A percentile compares a stretch with the other conserved stretches of the same genome.
Conservation (phyloP, 768 basidiomycete species). For the Rhodotorula graminis region DNA sequence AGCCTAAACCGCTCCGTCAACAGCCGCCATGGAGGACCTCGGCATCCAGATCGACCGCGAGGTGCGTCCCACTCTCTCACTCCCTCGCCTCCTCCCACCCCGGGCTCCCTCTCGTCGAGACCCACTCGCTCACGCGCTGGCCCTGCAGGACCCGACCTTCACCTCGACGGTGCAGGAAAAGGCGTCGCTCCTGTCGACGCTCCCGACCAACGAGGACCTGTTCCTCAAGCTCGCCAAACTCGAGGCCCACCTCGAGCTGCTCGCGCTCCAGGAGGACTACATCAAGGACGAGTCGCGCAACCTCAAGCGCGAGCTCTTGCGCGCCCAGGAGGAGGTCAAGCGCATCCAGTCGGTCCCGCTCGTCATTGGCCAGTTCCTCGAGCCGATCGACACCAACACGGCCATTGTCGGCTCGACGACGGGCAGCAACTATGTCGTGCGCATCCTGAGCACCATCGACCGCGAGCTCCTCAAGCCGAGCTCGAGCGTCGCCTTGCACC, state of each 20-base stretch:
- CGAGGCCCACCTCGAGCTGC: conserved; percentile 86
- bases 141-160: conserved; percentile 38
- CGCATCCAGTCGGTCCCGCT: conserved; percentile 97
- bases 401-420: conserved; percentile 97
- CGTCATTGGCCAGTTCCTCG: conserved; percentile 98
- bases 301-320: conserved; percentile 92
- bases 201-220: conserved; percentile 62
- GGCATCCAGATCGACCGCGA: conserved; percentile 38
- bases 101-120: too few relatives aligned
- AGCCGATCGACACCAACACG: conserved; percentile 95
- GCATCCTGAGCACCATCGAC: conserved; percentile 93
- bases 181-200: conserved; percentile 21
- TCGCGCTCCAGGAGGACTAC: conserved; percentile 74
- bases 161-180: conserved; percentile 25
- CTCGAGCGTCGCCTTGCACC: conserved; percentile 86
- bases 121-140: not conserved
- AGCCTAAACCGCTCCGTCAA: not conserved
- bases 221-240: conserved; percentile 98
- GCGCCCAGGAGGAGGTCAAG: conserved; percentile 98
- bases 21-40: conserved; percentile 25
- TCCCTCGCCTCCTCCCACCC: not conserved
- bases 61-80: conserved; percentile 1
- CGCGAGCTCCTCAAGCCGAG: conserved; percentile 95
- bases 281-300: conserved; percentile 99
- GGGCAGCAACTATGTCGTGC: conserved; percentile 95